Percentiles rank a stretch among this genome's conserved stretches.
These are phyloP conservation scores for Lyophyllum decastes DNA, from an alignment of 768 basidiomycete genomes.

Conservation along the genomic window DNA sequence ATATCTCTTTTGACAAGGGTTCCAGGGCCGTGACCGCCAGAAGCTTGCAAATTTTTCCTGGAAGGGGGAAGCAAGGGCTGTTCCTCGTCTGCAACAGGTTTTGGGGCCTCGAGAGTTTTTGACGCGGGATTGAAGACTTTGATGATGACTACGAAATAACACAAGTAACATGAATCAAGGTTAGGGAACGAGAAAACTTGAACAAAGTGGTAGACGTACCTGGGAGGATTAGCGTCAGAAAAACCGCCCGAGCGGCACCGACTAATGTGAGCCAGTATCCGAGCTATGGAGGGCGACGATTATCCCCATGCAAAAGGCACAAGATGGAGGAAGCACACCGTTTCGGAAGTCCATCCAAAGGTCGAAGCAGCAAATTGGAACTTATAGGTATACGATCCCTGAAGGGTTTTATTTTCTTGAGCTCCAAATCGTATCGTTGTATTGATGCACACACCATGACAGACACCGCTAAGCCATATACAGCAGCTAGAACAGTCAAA, in stretches of 20 bases:
- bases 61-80: conserved; percentile 30
- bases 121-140: conserved; percentile 51
- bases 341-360: conserved; percentile 71
- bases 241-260: conserved; percentile 53
- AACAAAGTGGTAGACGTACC: conserved; percentile 35
- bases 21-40: neutral
- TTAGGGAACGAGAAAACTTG: neutral
- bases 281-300: conserved; percentile 39
- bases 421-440: neutral
- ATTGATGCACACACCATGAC: conserved; percentile 40
- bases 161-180: neutral
- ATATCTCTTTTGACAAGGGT: conserved; percentile 12
- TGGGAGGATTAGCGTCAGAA: conserved; percentile 60
- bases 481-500: conserved; percentile 54
- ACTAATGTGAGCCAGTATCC: conserved; percentile 71
- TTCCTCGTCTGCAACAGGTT: conserved; percentile 21
- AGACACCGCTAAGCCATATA: conserved; percentile 49
- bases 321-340: conserved; percentile 36
- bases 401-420: neutral
- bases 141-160: conserved; percentile 45
- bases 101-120: conserved; percentile 23
- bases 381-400: conserved; percentile 61
- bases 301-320: neutral
- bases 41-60: neutral
- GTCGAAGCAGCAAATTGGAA: conserved; percentile 64